These are phyloP conservation scores for Candida peoriensis DNA, from an alignment of 805 yeast species.

Conservation along the genomic window DNA sequence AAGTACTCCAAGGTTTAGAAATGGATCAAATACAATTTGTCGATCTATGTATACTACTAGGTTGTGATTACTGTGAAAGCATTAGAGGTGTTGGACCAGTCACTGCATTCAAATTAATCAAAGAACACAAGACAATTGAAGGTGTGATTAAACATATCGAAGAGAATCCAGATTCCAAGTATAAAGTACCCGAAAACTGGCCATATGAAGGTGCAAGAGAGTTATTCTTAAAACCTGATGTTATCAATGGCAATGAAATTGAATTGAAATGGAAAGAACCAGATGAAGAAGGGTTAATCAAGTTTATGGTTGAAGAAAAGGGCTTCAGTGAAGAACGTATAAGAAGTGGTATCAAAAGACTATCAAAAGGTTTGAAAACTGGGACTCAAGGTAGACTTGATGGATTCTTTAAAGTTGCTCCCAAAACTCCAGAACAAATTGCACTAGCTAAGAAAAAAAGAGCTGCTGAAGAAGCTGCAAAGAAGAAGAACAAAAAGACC, in stretches of 20 bases:
- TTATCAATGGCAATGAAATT: slow-evolving; percentile 53
- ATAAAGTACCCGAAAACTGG: slow-evolving; percentile 91
- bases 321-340: slow-evolving; percentile 94
- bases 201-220: slow-evolving; percentile 85
- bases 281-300: slow-evolving; percentile 74
- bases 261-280: slow-evolving; percentile 87
- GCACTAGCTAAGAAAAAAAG: slow-evolving; percentile 25
- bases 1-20: slow-evolving; percentile 74
- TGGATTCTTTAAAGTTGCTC: slow-evolving; percentile 76
- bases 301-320: slow-evolving; percentile 79
- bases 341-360: slow-evolving; percentile 77
- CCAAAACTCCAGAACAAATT: slow-evolving; percentile 44
- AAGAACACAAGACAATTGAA: slow-evolving; percentile 79
- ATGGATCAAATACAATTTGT: slow-evolving; percentile 70
- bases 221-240: slow-evolving; percentile 80
- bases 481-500: slow-evolving; percentile 21
- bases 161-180: slow-evolving; percentile 48
- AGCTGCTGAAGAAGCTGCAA: slow-evolving; percentile 24
- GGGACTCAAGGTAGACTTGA: slow-evolving; percentile 91
- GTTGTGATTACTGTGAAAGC: slow-evolving; percentile 97
- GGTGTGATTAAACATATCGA: slow-evolving; percentile 64
- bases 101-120: slow-evolving; percentile 83
- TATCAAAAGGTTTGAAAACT: slow-evolving; percentile 75
- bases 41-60: slow-evolving; percentile 87
- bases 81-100: slow-evolving; percentile 95